Evolutionary conservation across 179 eudicot species (phyloP), one percentile per base, ranked within the genome.

Genomic region (Nepenthes alata): DNA sequence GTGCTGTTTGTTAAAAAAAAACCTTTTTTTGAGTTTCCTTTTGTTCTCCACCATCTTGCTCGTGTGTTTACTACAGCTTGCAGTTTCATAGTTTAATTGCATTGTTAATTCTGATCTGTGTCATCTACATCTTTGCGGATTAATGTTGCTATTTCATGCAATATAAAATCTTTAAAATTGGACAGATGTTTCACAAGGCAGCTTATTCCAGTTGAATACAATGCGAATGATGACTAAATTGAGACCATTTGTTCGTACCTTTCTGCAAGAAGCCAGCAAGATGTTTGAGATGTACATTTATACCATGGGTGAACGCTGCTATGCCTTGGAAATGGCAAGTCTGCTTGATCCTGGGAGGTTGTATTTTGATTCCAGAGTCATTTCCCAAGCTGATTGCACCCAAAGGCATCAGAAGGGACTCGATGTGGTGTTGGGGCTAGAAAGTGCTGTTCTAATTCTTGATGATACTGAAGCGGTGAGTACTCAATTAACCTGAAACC

Each of bases 231-330:
- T 83, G 84, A 93, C 96, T 16, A 91, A 91, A 78, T 72, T 91
- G 75, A 91, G 98, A 74, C 98, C 96, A n/a, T 91, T 65, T 80
- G 89, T 89, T 63, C 91, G 78, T 52, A 77, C 73, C 7, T 91
- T 91, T 59, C 75, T 91, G 58, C 72, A 86, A 72, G 95, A 91
- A 78, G 96, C 89, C 9, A 81, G 78, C 70, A 72, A 68, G 6
- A 58, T 89, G 77, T 93, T 89, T 72, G 96, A 89, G 75, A 86
- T 93, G 98, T 89, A 83, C 70, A 89, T 93, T 51, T 93, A 93
- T 65, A 93, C 98, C 9, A 93, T 89, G 98, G 98, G 96, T 25
- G 96, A 93, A 57, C 80, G 85, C 5, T 63, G 80, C 9, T 93
- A 93, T 70, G 97, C 96, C 11, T 34, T 78, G 60, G 84, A 83